Evolutionary conservation across 768 basidiomycete species (phyloP), one percentile per base, ranked within the genome.

Genomic region (Psilocybe subaeruginosa): DNA sequence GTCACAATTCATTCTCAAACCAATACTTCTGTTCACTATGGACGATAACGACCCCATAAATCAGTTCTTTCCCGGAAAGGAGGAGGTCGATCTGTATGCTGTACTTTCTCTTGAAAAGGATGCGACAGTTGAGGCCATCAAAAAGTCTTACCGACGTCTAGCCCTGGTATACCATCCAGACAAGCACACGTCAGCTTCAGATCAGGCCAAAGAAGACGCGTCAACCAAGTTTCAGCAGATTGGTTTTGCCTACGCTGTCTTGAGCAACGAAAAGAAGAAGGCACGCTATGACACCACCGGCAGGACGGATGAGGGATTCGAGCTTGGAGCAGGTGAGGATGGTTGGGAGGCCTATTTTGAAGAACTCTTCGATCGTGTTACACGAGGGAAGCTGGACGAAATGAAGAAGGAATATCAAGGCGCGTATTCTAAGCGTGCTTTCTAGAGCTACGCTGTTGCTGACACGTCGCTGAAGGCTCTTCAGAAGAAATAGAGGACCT

Each of bases 271-370:
- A 60, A 87, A 85, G 69, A 76, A 89, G 65, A 84, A 89, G 70
- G 79, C 85, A 69, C 80, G 86, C 61, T 99, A 98, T 66, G 95
- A 99, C 68, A 75, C 74, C 57, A 97, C 91, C 0, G 97, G 97
- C 16, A 84, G 84, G 65, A 97, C 95, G 8, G 87, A 89, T 64
- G 95, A 98, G 68, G 85, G 84, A 8, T 82, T 90, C 47, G 87
- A 88, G 52, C 71, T 91, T 43, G 86, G 78, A 23, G 84, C 84
- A 5, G 92, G 86, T 8, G 92, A 91, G 61, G 91, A 89, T 62
- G 93, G 94, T 0, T 99, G 97, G 97, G 93, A 95, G 69, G 85
- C 91, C 5, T 99, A 99, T 76, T 99, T 99, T 68, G 91, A 90
- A 71, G 89, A 89, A 59, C 76, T 97, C 65, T 97, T 95, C 65